phyloP scores from a whole-genome alignment of 306 rosid species.

The Luffa aegyptiaca region DNA sequence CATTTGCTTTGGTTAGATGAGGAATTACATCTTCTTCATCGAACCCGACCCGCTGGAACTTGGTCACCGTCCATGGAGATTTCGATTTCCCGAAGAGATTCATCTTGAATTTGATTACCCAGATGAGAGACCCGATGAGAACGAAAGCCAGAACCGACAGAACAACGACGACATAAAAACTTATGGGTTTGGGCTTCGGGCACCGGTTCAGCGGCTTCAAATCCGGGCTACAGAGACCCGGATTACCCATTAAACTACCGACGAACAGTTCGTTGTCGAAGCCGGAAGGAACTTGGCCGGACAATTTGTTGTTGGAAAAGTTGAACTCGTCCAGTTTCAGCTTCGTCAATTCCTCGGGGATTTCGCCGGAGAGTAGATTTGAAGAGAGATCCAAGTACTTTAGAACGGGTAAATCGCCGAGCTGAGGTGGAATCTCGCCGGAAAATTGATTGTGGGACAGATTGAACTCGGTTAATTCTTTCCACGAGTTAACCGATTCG shows the following conservation, averaged over 20 bases:
- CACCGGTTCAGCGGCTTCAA: constrained; percentile 39
- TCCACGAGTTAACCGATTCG: constrained; percentile 32
- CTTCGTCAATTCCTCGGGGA: constrained; percentile 49
- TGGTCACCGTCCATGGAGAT: constrained; percentile 21
- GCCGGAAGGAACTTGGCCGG: constrained; percentile 54
- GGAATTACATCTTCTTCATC: constrained; percentile 52
- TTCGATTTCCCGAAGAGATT: constrained; percentile 22
- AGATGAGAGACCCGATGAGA: constrained; percentile 31
- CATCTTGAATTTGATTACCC: constrained; percentile 28
- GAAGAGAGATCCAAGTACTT: constrained; percentile 57
- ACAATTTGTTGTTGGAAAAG: constrained; percentile 43
- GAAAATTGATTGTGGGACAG: constrained; percentile 39
- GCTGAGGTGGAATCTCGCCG: constrained; percentile 51
- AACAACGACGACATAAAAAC: constrained; percentile 19
- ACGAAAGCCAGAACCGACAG: constrained; percentile 20
- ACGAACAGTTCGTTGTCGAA: constrained; percentile 25
- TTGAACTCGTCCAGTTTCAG: constrained; percentile 51
- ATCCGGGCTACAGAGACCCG: constrained; percentile 42
- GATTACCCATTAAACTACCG: constrained; percentile 45
- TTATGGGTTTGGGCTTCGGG: constrained; percentile 24
- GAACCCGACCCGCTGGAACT: constrained; percentile 53
- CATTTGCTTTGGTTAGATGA: constrained; percentile 27
- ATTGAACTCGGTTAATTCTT: constrained; percentile 45
- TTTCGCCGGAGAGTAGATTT: constrained; percentile 48
- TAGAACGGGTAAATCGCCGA: constrained; percentile 43